phyloP scores from a whole-genome alignment of 192 early-diverging fungal genomes.

The Dissophora ornata region DNA sequence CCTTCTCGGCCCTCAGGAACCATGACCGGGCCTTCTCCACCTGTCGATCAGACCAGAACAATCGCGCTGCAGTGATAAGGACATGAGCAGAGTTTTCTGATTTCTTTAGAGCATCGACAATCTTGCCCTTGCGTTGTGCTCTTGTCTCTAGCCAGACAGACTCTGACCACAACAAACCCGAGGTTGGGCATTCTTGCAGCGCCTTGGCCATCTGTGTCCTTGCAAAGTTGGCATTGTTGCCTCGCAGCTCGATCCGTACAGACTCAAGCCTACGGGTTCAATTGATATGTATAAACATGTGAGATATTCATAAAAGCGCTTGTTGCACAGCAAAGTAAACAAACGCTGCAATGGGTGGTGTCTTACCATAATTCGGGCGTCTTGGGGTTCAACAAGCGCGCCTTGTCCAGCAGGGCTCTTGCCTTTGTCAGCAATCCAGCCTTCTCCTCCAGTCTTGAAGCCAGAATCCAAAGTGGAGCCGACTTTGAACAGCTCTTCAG shows the following conservation, averaged over 20 bases:
- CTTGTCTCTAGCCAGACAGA: constrained; percentile 87
- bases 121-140: constrained; percentile 86
- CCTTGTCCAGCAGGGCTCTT: constrained; percentile 85
- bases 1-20: constrained; percentile 86
- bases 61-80: constrained; percentile 81
- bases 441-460: constrained; percentile 84
- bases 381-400: constrained; percentile 86
- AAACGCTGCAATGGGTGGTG: no score
- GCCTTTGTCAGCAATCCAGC: constrained; percentile 75
- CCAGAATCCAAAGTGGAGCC: constrained; percentile 82
- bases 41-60: constrained; percentile 96
- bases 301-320: no score
- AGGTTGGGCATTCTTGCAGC: constrained; percentile 90
- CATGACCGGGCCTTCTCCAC: constrained; percentile 93
- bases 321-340: no score
- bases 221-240: constrained; percentile 74
- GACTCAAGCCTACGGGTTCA: constrained; percentile 75
- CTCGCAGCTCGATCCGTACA: constrained; percentile 81
- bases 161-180: constrained; percentile 90
- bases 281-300: no score
- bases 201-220: constrained; percentile 86
- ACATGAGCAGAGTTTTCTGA: constrained; percentile 89
- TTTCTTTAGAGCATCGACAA: constrained; percentile 91
- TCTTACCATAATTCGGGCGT: constrained; percentile 81
- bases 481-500: constrained; percentile 82